Percentiles rank a stretch among this genome's conserved stretches.
phyloP scores from a whole-genome alignment of 2,329 filamentous ascomycete species.

The Zymoseptoria tritici region DNA sequence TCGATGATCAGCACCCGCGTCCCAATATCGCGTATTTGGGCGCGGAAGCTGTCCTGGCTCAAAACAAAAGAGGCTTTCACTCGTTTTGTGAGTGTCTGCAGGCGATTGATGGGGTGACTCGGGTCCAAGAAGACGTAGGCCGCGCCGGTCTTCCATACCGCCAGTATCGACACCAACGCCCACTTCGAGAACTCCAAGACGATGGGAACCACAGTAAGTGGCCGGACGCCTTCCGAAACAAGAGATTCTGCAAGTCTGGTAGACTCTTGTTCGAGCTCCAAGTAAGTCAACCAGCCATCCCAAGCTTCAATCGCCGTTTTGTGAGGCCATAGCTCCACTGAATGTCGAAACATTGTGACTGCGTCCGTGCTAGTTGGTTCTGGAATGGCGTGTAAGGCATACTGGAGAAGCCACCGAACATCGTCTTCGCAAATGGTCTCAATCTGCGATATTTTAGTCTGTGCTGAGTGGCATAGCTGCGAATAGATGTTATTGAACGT shows the following conservation, averaged over 20 bases:
- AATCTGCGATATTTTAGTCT: neutral
- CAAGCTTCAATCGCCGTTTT: conserved; percentile 3
- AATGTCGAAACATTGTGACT: neutral
- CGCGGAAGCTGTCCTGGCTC: neutral
- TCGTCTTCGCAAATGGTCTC: neutral
- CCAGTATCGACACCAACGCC: conserved; percentile 31
- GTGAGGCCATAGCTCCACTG: neutral
- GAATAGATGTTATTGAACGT: neutral
- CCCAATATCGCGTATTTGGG: neutral
- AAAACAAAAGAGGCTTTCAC: neutral
- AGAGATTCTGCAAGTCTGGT: neutral
- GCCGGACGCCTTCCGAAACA: neutral
- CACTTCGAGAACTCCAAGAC: conserved; percentile 34
- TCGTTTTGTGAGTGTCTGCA: conserved; percentile 1
- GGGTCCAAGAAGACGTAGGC: conserved; percentile 33
- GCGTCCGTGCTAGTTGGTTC: neutral
- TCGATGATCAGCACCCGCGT: neutral
- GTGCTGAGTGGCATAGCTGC: neutral
- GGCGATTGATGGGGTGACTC: conserved; percentile 11
- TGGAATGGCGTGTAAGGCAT: neutral
- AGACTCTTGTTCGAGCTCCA: conserved; percentile 1
- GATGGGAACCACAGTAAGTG: conserved; percentile 24
- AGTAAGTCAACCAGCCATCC: conserved; percentile 7
- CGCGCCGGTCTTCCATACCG: conserved; percentile 33
- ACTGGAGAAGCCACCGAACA: neutral